A percentile compares a stretch with the other conserved stretches of the same genome.
Evolutionary conservation across 306 rosid genomes (phyloP).

Genomic region (Boehmeria nivea): DNA sequence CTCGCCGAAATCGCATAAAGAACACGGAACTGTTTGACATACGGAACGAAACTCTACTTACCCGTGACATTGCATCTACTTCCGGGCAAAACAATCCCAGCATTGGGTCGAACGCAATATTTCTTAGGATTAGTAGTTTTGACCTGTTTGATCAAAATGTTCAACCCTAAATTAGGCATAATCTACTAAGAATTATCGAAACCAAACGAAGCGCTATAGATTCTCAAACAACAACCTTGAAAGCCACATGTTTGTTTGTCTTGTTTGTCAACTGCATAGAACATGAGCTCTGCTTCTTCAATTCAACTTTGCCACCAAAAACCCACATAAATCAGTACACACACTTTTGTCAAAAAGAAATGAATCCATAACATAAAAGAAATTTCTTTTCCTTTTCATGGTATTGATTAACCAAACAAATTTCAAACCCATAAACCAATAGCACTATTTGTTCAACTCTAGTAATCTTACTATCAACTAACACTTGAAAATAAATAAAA

Average conservation of each 20-base stretch:
- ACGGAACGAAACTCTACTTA: too few species aligned
- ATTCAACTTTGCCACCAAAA: too few species aligned
- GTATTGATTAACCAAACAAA: background rate
- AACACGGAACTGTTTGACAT: too few species aligned
- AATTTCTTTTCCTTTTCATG: too few species aligned
- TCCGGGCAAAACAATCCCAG: slow-evolving; percentile 36
- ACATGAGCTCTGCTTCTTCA: slow-evolving; percentile 45
- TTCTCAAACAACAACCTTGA: slow-evolving; percentile 30
- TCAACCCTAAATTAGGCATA: background rate
- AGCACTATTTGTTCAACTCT: too few species aligned
- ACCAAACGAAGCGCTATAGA: background rate
- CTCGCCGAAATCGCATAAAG: too few species aligned
- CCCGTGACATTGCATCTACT: slow-evolving; percentile 37
- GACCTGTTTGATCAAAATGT: slow-evolving; percentile 24
- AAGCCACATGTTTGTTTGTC: slow-evolving; percentile 38
- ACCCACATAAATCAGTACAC: too few species aligned
- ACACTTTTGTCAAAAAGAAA: too few species aligned
- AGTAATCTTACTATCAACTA: too few species aligned
- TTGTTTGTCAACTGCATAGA: slow-evolving; percentile 48
- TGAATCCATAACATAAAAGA: too few species aligned
- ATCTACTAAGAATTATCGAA: background rate
- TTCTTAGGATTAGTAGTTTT: slow-evolving; percentile 47
- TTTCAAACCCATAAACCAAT: background rate
- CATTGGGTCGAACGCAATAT: slow-evolving; percentile 48
- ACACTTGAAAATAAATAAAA: too few species aligned